phyloP scores from a whole-genome alignment of 495 filamentous ascomycete genomes.

The Xylaria venustula region DNA sequence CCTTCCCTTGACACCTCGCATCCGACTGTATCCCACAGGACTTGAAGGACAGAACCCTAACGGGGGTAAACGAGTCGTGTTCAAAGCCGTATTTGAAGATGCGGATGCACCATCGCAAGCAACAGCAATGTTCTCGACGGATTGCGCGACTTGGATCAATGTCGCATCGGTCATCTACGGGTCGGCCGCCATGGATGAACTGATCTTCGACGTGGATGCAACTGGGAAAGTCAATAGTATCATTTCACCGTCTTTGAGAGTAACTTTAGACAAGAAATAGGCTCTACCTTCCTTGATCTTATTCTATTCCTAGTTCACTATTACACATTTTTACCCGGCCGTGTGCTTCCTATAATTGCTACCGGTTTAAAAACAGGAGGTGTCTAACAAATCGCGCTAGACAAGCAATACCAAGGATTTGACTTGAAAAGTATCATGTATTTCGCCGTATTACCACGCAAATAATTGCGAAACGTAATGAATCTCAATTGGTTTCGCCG shows the following conservation, averaged over 20 bases:
- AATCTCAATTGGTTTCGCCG: too few relatives aligned
- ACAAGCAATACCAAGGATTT: too few relatives aligned
- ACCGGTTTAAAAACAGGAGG: too few relatives aligned
- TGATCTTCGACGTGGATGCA: constrained; percentile 29
- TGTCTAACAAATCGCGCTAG: too few relatives aligned
- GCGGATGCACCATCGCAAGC: constrained; percentile 23
- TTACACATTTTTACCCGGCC: not conserved
- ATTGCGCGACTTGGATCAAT: constrained; percentile 29
- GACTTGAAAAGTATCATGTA: too few relatives aligned
- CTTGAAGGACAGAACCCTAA: constrained; percentile 27
- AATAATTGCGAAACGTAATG: too few relatives aligned
- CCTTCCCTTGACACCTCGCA: constrained; percentile 27
- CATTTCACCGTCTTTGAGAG: constrained; percentile 27
- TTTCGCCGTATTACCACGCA: too few relatives aligned
- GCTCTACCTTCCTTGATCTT: not conserved
- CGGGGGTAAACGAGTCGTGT: constrained; percentile 35
- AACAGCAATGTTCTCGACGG: constrained; percentile 32
- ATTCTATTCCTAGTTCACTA: not conserved
- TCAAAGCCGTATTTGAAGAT: constrained; percentile 47
- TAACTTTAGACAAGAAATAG: constrained; percentile 24
- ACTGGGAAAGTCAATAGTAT: constrained; percentile 24
- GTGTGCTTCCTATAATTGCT: too few relatives aligned
- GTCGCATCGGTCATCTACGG: constrained; percentile 29
- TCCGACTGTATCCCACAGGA: constrained; percentile 45
- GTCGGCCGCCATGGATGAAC: constrained; percentile 26